A percentile compares a stretch with the other conserved stretches of the same genome.
Conservation (phyloP, 1,284 basidiomycete genomes). For the Heterobasidion parviporum region DNA sequence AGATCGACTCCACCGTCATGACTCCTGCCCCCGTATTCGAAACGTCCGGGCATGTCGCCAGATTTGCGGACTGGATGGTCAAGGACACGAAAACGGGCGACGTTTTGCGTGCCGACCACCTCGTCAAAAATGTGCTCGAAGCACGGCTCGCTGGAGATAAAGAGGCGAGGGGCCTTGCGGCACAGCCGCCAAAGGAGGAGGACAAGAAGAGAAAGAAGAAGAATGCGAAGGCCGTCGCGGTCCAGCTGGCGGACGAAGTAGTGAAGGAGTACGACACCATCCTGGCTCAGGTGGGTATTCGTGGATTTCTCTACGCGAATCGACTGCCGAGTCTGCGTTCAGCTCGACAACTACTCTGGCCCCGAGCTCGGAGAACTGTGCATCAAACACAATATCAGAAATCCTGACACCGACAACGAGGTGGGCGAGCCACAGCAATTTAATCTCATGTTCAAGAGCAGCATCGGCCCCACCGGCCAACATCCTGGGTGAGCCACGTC, state of each 20-base stretch:
- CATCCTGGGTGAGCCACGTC: constrained; percentile 72
- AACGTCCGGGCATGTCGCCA: constrained; percentile 95
- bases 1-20: constrained; percentile 98
- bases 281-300: constrained; percentile 70
- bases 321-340: background rate
- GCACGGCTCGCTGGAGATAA: constrained; percentile 86
- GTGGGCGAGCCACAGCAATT: constrained; percentile 92
- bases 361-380: constrained; percentile 86
- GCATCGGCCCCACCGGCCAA: constrained; percentile 96
- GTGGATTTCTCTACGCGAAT: background rate
- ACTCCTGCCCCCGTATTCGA: constrained; percentile 94
- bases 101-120: constrained; percentile 95
- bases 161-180: constrained; percentile 78
- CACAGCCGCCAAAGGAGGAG: constrained; percentile 39
- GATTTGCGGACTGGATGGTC: constrained; percentile 99
- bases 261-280: constrained; percentile 77
- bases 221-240: constrained; percentile 65
- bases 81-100: constrained; percentile 93
- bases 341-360: constrained; percentile 96
- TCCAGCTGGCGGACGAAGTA: constrained; percentile 72
- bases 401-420: constrained; percentile 91
- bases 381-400: constrained; percentile 75
- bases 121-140: constrained; percentile 91
- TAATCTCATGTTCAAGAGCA: constrained; percentile 98
- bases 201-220: constrained; percentile 83